Evolutionary conservation across 179 eudicot species (phyloP).

Genomic region (Actinidia arguta): DNA sequence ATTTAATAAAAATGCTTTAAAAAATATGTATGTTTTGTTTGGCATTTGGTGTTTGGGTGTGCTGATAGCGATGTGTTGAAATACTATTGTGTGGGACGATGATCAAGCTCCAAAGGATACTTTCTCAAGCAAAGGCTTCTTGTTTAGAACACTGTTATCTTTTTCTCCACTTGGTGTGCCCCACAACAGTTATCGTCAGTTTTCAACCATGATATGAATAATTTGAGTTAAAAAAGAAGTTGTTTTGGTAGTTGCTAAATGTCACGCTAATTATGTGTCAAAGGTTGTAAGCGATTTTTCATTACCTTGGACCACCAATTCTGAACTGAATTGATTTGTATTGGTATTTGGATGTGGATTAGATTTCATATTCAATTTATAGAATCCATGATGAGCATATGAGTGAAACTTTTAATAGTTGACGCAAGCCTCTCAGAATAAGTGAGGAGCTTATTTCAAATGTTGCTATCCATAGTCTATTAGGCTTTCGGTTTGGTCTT

Average conservation of each 20-base stretch:
- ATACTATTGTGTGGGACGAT: neutral
- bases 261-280: too few species aligned
- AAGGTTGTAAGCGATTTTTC: neutral
- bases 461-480: neutral
- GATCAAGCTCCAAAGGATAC: neutral
- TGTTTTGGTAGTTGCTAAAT: too few species aligned
- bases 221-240: neutral
- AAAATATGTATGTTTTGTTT: neutral
- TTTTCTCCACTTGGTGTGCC: neutral
- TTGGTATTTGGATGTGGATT: too few species aligned
- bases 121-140: neutral
- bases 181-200: neutral
- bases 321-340: neutral
- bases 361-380: neutral
- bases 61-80: neutral
- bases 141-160: neutral
- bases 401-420: neutral
- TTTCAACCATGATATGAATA: neutral
- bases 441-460: neutral
- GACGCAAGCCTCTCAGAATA: neutral
- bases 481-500: neutral
- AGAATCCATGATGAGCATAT: neutral
- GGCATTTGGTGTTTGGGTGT: neutral
- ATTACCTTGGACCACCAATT: neutral
- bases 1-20: neutral